Conservation (phyloP, 495 filamentous ascomycete species). For the Podospora fimiseda region DNA sequence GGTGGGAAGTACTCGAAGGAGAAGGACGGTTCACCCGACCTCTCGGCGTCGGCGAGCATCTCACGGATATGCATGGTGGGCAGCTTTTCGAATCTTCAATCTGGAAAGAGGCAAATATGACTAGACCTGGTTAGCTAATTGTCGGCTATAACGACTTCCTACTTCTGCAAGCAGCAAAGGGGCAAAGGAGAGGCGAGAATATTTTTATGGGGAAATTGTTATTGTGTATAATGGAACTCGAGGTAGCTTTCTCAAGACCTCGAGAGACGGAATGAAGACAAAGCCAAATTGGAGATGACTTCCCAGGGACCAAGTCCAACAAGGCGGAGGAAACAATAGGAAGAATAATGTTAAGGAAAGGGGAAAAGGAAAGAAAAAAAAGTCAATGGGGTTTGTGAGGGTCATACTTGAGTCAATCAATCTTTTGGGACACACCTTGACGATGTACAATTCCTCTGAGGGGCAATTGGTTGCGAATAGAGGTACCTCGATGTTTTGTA, state of each 20-base stretch:
- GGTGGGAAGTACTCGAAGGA: conserved; percentile 99
- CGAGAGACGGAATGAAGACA: neutral
- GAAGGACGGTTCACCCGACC: conserved; percentile 72
- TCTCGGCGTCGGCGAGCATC: conserved; percentile 78
- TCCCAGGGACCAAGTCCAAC: conserved; percentile 1
- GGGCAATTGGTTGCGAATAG: neutral
- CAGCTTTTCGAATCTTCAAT: conserved; percentile 1
- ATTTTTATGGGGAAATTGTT: neutral
- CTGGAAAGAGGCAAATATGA: neutral
- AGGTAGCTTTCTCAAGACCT: neutral
- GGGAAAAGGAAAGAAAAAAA: neutral
- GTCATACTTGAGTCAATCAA: conserved; percentile 7
- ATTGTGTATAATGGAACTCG: neutral
- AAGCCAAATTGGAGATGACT: neutral
- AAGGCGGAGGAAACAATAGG: neutral
- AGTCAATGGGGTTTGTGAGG: neutral
- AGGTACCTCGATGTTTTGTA: conserved; percentile 7
- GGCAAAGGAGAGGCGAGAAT: neutral
- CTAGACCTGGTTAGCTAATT: neutral
- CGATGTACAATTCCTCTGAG: conserved; percentile 4
- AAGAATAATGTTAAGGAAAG: neutral
- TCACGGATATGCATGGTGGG: conserved; percentile 75
- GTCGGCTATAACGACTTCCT: no score
- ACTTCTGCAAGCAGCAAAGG: neutral
- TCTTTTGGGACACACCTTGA: neutral